Conservation (phyloP, 176 grass and related monocot species). For the Dendrocalamus sinicus region DNA sequence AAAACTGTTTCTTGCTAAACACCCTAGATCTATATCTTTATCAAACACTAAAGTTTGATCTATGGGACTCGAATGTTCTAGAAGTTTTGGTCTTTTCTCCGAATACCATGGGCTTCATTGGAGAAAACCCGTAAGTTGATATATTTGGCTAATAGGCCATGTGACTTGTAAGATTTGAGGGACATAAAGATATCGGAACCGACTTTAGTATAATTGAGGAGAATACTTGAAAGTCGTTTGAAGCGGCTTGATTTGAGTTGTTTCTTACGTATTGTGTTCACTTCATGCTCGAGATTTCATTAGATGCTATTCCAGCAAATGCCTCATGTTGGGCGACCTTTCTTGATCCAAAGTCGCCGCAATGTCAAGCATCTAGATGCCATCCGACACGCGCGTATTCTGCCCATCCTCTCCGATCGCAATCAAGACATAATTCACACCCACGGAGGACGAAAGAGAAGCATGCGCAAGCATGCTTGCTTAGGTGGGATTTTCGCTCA, state of each 20-base stretch:
- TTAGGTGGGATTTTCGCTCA: no score
- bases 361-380: no score
- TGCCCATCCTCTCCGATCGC: no score
- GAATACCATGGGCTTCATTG: not conserved
- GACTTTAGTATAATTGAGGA: not conserved
- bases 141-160: constrained; percentile 5
- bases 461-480: no score
- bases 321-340: no score
- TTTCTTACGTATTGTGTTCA: not conserved
- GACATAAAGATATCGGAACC: not conserved
- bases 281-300: not conserved
- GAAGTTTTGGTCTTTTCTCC: not conserved
- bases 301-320: no score
- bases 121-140: not conserved
- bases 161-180: constrained; percentile 15
- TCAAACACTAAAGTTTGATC: constrained; percentile 14
- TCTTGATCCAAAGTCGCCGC: no score
- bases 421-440: no score
- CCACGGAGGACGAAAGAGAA: no score
- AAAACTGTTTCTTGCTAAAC: not conserved
- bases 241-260: not conserved
- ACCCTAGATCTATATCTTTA: not conserved
- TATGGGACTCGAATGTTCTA: not conserved
- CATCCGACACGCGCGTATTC: no score
- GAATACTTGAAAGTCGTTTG: not conserved